Percentiles rank a stretch among this genome's conserved stretches.
Evolutionary conservation across 2,329 filamentous ascomycete genomes (phyloP).

Genomic region (Penicillium sumatraense): DNA sequence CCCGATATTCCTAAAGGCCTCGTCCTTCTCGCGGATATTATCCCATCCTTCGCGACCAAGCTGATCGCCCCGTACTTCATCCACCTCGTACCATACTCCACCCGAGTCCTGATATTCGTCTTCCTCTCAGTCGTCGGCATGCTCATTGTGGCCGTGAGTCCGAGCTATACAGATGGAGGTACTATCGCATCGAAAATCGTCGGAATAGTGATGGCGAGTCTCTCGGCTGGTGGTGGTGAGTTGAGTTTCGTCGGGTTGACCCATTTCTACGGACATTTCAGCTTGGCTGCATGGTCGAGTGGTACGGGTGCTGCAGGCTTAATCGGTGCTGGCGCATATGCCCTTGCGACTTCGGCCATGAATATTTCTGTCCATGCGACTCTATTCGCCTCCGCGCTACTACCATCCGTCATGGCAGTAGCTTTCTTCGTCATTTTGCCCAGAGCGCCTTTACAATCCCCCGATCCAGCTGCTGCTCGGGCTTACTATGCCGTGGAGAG

Average conservation of each 20-base stretch:
- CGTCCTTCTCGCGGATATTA: slow-evolving; percentile 89
- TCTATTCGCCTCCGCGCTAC: slow-evolving; percentile 74
- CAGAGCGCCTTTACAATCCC: slow-evolving; percentile 63
- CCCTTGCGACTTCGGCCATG: slow-evolving; percentile 79
- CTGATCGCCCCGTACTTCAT: slow-evolving; percentile 93
- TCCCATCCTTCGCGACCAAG: slow-evolving; percentile 88
- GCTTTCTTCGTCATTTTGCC: slow-evolving; percentile 87
- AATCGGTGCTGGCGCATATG: slow-evolving; percentile 85
- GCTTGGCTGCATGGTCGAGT: slow-evolving; percentile 88
- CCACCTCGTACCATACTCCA: slow-evolving; percentile 78
- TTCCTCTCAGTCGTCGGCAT: slow-evolving; percentile 80
- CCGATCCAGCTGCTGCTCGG: slow-evolving; percentile 40
- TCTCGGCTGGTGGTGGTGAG: slow-evolving; percentile 86
- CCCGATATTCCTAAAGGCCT: slow-evolving; percentile 83
- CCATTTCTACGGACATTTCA: slow-evolving; percentile 88
- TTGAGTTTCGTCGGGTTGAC: slow-evolving; percentile 89
- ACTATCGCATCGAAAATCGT: slow-evolving; percentile 76
- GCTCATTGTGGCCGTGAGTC: slow-evolving; percentile 84
- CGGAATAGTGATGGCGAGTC: slow-evolving; percentile 81
- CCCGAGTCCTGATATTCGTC: slow-evolving; percentile 76
- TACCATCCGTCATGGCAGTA: slow-evolving; percentile 78
- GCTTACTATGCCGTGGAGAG: slow-evolving; percentile 61
- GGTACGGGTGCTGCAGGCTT: slow-evolving; percentile 90
- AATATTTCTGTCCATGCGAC: slow-evolving; percentile 75
- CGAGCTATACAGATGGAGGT: slow-evolving; percentile 57